phyloP scores from a whole-genome alignment of 202 grass and related monocot genomes.

The Setaria viridis region DNA sequence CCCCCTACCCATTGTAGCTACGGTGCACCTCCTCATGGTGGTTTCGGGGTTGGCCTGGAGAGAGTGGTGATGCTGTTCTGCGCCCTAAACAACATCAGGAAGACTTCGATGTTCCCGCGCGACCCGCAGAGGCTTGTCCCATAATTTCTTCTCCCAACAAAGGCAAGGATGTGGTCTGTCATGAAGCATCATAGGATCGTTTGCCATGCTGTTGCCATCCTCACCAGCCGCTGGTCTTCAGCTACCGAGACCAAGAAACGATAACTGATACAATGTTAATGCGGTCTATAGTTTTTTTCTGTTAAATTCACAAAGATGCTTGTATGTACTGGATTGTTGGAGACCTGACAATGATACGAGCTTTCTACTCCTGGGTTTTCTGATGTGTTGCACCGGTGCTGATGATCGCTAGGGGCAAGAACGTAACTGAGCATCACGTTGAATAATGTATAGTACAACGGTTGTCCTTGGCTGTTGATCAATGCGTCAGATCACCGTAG shows the following conservation, averaged over 20 bases:
- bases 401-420: too few species aligned
- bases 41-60: slow-evolving; percentile 94
- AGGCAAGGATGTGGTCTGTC: not conserved
- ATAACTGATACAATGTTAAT: not conserved
- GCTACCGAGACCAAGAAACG: not conserved
- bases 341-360: not conserved
- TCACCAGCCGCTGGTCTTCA: not conserved
- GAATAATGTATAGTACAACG: too few species aligned
- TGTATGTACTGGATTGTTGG: slow-evolving; percentile 16
- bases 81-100: slow-evolving; percentile 91
- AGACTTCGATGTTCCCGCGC: slow-evolving; percentile 95
- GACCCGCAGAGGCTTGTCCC: slow-evolving; percentile 84
- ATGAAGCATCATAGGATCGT: not conserved
- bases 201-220: not conserved
- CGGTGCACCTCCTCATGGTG: slow-evolving; percentile 86
- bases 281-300: not conserved
- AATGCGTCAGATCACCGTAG: too few species aligned
- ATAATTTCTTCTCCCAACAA: slow-evolving; percentile 23
- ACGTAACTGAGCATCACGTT: too few species aligned
- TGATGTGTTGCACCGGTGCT: not conserved
- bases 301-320: slow-evolving; percentile 18
- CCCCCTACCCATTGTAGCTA: slow-evolving; percentile 56
- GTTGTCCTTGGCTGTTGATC: too few species aligned
- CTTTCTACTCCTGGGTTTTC: not conserved
- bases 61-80: slow-evolving; percentile 96